Base-by-base conservation (phyloP, 768 basidiomycete genomes). In the Lentinus tigrinus region DNA sequence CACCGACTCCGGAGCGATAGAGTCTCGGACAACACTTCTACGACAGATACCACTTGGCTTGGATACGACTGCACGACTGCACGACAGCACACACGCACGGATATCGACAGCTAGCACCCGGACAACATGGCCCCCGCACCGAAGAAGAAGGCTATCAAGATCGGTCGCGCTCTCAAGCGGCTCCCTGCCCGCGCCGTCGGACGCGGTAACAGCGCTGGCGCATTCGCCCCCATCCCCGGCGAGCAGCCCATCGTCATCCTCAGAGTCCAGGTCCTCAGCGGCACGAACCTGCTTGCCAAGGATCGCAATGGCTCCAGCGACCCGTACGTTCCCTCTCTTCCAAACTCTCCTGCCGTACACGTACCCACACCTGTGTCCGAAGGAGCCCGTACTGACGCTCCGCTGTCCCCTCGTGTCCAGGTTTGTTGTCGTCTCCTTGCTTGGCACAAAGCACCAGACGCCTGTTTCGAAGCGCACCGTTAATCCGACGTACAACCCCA, bases 251-350 rank as follows among this genome's bases (percentile, higher is more conserved):
- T 89, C 56, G 87, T 87, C 34, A 64, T 86, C 24, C 79, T 92
- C 34, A 76, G 87, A 21, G 75, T 93, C 1, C 88, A 89, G 67
- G 78, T 93, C 17, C 54, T 91, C 4, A 79, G 82, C 4, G 89
- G 89, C 67, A 80, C 72, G 19, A 77, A 82, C 52, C 76, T 93
- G 27, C 70, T 81, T 19, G 75, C 85, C 8, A 88, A 87, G 64
- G 84, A 89, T 67, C 81, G 81, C 47, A 84, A 82, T 62, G 84
- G 85, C n/a, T 78, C 74, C 36, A 89, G 87, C 65, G 91, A 93
- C 70, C 91, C 91, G 84, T 93, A 67, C 68, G 89, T 80, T 36
- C 28, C 4, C 28, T 31, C 28, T 26, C 24, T n/a, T 10, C 37
- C 16, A 24, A 23, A 31, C 9, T 21, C n/a, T 39, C 13, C 28